A percentile compares a stretch with the other conserved stretches of the same genome.
Evolutionary conservation across 371 early-diverging fungal genomes (phyloP).

Genomic region (Entomophthora muscae): DNA sequence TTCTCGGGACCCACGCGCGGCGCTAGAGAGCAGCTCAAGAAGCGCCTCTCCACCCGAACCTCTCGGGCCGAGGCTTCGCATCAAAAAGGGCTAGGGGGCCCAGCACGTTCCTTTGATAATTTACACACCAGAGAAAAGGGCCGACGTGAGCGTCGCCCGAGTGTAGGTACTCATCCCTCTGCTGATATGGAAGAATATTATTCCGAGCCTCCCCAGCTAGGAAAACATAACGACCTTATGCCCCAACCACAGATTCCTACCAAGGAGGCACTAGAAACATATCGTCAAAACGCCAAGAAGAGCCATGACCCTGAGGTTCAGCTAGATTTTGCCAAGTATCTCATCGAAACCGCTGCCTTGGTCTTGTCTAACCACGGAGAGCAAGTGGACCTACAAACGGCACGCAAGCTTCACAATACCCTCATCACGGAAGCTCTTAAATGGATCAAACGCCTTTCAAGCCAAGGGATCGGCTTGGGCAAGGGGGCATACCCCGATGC

Average conservation of each 20-base stretch:
- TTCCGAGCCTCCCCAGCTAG: background rate
- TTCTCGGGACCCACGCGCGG: background rate
- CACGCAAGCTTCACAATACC: constrained; percentile 46
- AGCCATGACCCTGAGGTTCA: constrained; percentile 56
- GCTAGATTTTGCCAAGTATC: constrained; percentile 63
- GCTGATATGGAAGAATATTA: background rate
- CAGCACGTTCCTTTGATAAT: background rate
- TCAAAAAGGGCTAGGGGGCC: background rate
- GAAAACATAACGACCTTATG: background rate
- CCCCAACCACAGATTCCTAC: constrained; percentile 4
- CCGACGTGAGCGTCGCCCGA: background rate
- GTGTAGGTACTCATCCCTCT: background rate
- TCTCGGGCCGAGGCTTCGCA: background rate
- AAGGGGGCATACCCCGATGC: constrained; percentile 64
- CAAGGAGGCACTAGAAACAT: constrained; percentile 44
- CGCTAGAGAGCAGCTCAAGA: background rate
- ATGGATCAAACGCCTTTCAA: constrained; percentile 52
- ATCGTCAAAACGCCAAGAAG: constrained; percentile 51
- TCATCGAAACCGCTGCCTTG: constrained; percentile 34
- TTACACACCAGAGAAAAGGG: background rate
- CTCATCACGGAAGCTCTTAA: constrained; percentile 55
- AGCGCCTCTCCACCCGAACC: background rate
- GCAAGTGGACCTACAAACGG: constrained; percentile 44
- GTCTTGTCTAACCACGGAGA: constrained; percentile 21
- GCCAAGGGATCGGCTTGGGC: constrained; percentile 40